Evolutionary conservation across 2,329 filamentous ascomycete genomes (phyloP), one percentile per base, ranked within the genome.

Genomic region (Lachnellula cervina): DNA sequence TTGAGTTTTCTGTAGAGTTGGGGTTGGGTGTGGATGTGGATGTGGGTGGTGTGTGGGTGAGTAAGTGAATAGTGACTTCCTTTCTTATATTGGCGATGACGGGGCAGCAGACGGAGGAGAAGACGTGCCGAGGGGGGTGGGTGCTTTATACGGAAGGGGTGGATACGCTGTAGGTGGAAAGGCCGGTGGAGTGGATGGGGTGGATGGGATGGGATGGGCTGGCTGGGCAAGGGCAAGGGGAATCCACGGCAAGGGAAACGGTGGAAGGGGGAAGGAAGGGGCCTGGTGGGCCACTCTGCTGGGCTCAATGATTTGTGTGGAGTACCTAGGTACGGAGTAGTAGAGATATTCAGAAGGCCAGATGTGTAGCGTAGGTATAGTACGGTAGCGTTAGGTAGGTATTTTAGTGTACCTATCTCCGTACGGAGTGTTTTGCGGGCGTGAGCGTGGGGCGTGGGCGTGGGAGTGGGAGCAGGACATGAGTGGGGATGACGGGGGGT

Each of bases 101-200:
- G 55, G 55, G 58, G 56, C 52, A 55, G 56, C 21, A 55, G 55
- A 54, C 57, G 61, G 62, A 63, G 55, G 45, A 59, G 54, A 55
- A 53, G 61, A 63, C 62, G 56, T 62, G 57, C 61, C 62, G 61
- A 62, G 57, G 58, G 60, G 56, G 47, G 45, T 52, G 52, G 52
- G 54, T 21, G 52, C 56, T 57, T 62, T 64, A 63, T 64, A 64
- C 55, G 57, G 52, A 51, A 49, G 35, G 47, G 49, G 25, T 35
- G 16, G 23, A 25, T 35, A 44, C 19, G 50, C 14, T 28, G 42
- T 54, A 35, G 52, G 2, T 32, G 28, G 28, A 32, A 11, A 32
- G 28, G 3, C 9, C 28, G 28, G 28, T 43, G 48, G 50, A 32
- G 11, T n/a, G n/a, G n/a, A n/a, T n/a, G n/a, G n/a, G n/a, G 28